Percentiles rank a stretch among this genome's conserved stretches.
Evolutionary conservation across 2,329 filamentous ascomycete species (phyloP).

Genomic region (Cladorrhinum sp.): DNA sequence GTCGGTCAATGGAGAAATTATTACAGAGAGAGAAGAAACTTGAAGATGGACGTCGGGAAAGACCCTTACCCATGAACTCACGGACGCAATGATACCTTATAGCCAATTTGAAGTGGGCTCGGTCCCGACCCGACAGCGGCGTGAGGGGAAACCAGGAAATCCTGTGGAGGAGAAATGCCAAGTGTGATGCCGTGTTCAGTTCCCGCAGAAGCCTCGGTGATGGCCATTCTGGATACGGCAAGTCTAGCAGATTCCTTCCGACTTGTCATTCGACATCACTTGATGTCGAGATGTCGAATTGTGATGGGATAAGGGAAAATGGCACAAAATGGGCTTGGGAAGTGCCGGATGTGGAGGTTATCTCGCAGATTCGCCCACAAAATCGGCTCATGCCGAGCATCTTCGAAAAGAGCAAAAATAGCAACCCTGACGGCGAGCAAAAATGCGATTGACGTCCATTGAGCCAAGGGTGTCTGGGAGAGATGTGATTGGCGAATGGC

Average conservation of each 20-base stretch:
- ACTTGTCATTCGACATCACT: slow-evolving; percentile 2
- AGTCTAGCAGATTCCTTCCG: not conserved
- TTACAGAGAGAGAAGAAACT: not conserved
- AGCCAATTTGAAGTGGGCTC: not conserved
- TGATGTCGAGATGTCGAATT: not conserved
- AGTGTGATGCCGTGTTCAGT: not conserved
- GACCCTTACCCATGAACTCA: not conserved
- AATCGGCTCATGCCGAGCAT: slow-evolving; percentile 1
- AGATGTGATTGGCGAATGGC: slow-evolving; percentile 13
- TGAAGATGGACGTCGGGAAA: not conserved
- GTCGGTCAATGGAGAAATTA: not conserved
- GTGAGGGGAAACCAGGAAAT: not conserved
- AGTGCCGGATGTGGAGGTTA: not conserved
- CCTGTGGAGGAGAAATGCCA: not conserved
- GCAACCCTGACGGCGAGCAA: not conserved
- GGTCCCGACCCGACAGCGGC: not conserved
- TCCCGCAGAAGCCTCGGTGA: not conserved
- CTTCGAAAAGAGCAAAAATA: slow-evolving; percentile 18
- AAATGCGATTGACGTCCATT: slow-evolving; percentile 15
- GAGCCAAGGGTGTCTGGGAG: slow-evolving; percentile 3
- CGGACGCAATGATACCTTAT: not conserved
- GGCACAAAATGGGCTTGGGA: not conserved
- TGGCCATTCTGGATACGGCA: not conserved
- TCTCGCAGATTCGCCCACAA: slow-evolving; percentile 1
- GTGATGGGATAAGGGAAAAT: not conserved